A percentile compares a stretch with the other conserved stretches of the same genome.
Evolutionary conservation across 768 basidiomycete genomes (phyloP).

Genomic region (Mycena crocata): DNA sequence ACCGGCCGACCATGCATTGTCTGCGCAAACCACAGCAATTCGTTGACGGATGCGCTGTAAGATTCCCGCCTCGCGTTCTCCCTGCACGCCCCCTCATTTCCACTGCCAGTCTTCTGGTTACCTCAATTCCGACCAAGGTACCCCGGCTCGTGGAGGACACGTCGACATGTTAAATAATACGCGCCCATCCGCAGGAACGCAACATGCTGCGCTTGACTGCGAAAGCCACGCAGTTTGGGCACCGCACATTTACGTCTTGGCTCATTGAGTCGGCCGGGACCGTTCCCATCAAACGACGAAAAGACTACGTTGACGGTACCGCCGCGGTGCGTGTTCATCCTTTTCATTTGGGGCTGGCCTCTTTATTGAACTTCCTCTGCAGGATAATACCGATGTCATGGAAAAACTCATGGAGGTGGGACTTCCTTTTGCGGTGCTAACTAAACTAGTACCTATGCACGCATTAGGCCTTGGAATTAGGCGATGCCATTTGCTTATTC

Average conservation of each 20-base stretch:
- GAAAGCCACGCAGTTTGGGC: constrained; percentile 89
- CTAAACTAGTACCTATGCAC: constrained; percentile 20
- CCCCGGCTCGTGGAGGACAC: not conserved
- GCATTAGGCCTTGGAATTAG: constrained; percentile 74
- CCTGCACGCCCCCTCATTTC: constrained; percentile 6
- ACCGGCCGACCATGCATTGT: constrained; percentile 85
- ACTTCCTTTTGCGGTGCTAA: no score
- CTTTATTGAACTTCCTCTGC: constrained; percentile 36
- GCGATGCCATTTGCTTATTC: constrained; percentile 86
- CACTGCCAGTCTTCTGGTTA: constrained; percentile 71
- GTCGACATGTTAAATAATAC: constrained; percentile 13
- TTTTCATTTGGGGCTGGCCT: no score
- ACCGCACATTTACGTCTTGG: constrained; percentile 88
- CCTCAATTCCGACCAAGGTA: constrained; percentile 78
- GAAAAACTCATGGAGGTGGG: constrained; percentile 71
- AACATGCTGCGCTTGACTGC: constrained; percentile 88
- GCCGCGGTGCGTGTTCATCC: constrained; percentile 3
- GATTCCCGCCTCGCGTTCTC: constrained; percentile 37
- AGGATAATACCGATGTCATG: constrained; percentile 80
- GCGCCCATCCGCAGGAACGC: constrained; percentile 65
- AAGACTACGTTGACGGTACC: constrained; percentile 66
- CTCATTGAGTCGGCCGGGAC: constrained; percentile 91
- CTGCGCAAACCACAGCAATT: constrained; percentile 89
- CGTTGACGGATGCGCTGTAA: constrained; percentile 87
- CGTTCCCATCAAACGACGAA: constrained; percentile 82